Evolutionary conservation across 2,329 filamentous ascomycete genomes (phyloP).

Genomic region (Cadophora gregata): DNA sequence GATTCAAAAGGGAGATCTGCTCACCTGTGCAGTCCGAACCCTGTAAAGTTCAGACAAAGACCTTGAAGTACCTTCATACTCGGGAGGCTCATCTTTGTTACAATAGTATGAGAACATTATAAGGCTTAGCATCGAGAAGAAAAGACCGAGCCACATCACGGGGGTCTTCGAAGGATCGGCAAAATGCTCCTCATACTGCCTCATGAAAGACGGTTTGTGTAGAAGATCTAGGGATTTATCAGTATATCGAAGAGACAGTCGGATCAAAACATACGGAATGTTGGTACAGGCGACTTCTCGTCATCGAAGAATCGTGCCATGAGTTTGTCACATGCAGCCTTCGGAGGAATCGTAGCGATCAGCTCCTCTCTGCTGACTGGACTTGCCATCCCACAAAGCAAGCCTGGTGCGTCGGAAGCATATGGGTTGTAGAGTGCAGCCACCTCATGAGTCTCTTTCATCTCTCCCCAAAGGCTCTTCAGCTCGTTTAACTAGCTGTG

Average conservation of each 20-base stretch:
- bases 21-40: constrained; percentile 68
- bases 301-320: constrained; percentile 89
- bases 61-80: constrained; percentile 66
- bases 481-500: constrained; percentile 32
- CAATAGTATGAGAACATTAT: constrained; percentile 78
- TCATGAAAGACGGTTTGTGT: constrained; percentile 81
- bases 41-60: constrained; percentile 68
- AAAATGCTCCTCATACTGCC: constrained; percentile 58
- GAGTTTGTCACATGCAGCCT: constrained; percentile 79
- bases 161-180: constrained; percentile 71
- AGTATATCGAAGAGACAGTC: neutral
- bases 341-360: constrained; percentile 77
- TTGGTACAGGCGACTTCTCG: constrained; percentile 63
- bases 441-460: constrained; percentile 69
- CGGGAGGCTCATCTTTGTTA: constrained; percentile 75
- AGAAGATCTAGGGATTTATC: constrained; percentile 63
- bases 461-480: constrained; percentile 75
- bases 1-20: neutral
- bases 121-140: constrained; percentile 78
- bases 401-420: constrained; percentile 62
- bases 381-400: constrained; percentile 75
- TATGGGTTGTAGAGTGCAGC: constrained; percentile 5
- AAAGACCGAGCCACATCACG: constrained; percentile 77
- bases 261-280: constrained; percentile 27
- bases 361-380: constrained; percentile 78